A percentile compares a stretch with the other conserved stretches of the same genome.
Conservation (phyloP, 2,329 filamentous ascomycete species). For the Scytalidium sp. region DNA sequence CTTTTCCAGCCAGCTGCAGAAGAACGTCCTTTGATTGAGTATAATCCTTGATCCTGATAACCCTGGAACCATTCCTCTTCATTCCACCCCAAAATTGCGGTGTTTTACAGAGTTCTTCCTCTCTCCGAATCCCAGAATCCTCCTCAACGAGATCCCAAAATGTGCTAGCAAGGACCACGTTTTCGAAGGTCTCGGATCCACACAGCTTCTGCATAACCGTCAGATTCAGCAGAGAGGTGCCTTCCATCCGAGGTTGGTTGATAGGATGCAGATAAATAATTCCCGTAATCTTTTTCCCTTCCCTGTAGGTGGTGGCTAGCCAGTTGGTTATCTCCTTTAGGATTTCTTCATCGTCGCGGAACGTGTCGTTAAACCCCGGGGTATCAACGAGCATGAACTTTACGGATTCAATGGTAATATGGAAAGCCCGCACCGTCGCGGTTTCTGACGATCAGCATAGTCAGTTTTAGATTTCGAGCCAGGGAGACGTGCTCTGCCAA, state of each 20-base stretch:
- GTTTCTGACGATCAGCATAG: too few relatives aligned
- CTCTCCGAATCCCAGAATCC: conserved; percentile 12
- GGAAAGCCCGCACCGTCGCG: too few relatives aligned
- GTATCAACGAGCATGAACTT: conserved; percentile 36
- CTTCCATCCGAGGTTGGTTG: conserved; percentile 35
- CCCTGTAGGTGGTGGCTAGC: conserved; percentile 25
- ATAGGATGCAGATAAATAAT: conserved; percentile 46
- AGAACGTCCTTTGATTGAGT: conserved; percentile 1
- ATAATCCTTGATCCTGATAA: not conserved
- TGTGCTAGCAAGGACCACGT: conserved; percentile 39
- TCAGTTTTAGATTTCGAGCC: too few relatives aligned
- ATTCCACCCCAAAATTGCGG: conserved; percentile 8
- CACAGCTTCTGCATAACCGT: conserved; percentile 42
- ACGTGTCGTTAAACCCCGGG: conserved; percentile 41
- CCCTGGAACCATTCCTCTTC: conserved; percentile 2
- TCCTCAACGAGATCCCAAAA: conserved; percentile 33
- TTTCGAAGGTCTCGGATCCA: conserved; percentile 35
- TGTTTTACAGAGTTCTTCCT: conserved; percentile 21
- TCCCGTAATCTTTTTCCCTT: conserved; percentile 29
- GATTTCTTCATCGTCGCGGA: conserved; percentile 35
- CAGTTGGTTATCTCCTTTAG: conserved; percentile 33
- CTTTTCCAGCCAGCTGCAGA: too few relatives aligned
- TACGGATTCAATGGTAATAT: too few relatives aligned
- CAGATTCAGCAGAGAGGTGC: conserved; percentile 37
- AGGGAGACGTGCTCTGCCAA: too few relatives aligned